A percentile compares a stretch with the other conserved stretches of the same genome.
Conservation (phyloP, 805 yeast species). For the Candida sanyiensis region DNA sequence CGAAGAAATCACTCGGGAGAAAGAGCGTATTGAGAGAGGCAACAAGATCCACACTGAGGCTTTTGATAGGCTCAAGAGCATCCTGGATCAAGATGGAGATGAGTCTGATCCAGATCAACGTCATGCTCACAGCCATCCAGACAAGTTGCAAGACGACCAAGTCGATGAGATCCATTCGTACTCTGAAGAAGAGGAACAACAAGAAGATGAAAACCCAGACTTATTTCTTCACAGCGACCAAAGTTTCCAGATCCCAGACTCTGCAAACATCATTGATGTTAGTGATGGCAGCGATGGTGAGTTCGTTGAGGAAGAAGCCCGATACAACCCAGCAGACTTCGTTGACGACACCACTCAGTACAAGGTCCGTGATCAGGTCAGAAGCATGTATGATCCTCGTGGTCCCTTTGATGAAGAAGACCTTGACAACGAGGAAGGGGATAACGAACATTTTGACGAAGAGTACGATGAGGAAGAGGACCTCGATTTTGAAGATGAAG, state of each 20-base stretch:
- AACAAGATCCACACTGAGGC: conserved; percentile 20
- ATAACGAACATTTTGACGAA: conserved; percentile 4
- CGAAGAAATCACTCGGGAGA: conserved; percentile 31
- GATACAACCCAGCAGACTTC: conserved; percentile 14
- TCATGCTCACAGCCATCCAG: not conserved
- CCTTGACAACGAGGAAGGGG: conserved; percentile 2
- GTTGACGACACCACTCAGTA: conserved; percentile 8
- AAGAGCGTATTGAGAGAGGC: conserved; percentile 19
- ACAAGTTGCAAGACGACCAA: not conserved
- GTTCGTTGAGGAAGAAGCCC: conserved; percentile 7
- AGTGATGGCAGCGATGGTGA: conserved; percentile 9
- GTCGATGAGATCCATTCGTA: no score
- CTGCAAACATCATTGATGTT: conserved; percentile 9
- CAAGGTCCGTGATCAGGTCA: conserved; percentile 11
- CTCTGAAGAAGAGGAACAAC: no score
- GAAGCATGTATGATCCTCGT: conserved; percentile 8
- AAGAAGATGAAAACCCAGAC: no score
- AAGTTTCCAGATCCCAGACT: no score
- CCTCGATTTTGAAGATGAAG: not conserved
- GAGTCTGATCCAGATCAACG: not conserved
- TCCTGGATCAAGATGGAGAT: conserved; percentile 13
- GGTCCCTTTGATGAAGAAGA: no score
- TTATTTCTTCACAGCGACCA: no score
- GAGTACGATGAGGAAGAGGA: not conserved
- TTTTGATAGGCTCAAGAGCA: conserved; percentile 19